Evolutionary conservation across 2,329 filamentous ascomycete species (phyloP).

Genomic region (Paradendryphiella salina): DNA sequence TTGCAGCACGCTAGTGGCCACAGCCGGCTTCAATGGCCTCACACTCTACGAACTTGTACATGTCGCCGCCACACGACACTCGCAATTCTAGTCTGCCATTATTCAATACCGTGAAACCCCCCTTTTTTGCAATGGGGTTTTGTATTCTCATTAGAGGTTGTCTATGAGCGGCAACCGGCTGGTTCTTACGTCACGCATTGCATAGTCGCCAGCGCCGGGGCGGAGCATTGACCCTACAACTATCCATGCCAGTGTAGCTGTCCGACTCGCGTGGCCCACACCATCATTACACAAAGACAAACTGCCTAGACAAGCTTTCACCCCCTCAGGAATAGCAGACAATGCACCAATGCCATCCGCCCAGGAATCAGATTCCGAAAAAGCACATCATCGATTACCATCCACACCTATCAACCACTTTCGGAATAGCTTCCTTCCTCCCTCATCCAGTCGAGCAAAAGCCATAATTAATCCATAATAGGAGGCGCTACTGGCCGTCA

Average conservation of each 20-base stretch:
- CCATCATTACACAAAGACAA: not conserved
- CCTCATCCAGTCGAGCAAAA: constrained; percentile 4
- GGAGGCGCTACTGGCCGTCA: not conserved
- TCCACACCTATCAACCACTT: constrained; percentile 1
- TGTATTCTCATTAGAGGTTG: not conserved
- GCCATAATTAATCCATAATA: not conserved
- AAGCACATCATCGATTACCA: not conserved
- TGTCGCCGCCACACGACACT: too few species aligned
- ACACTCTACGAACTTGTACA: too few species aligned
- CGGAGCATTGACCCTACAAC: not conserved
- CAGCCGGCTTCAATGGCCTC: constrained; percentile 3
- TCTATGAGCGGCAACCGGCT: not conserved
- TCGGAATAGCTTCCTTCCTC: not conserved
- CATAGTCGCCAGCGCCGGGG: not conserved
- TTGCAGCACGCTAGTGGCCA: constrained; percentile 7
- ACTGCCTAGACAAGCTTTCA: constrained; percentile 1
- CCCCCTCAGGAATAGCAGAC: not conserved
- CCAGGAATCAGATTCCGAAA: not conserved
- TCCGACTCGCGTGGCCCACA: not conserved
- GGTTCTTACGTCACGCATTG: too few species aligned
- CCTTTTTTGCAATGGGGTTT: too few species aligned
- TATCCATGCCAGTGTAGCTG: not conserved
- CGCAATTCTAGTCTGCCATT: too few species aligned
- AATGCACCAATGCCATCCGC: not conserved
- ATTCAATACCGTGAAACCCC: too few species aligned